Base-by-base conservation (phyloP, 1,284 basidiomycete genomes). In the Cutaneotrichosporon cavernicola region DNA sequence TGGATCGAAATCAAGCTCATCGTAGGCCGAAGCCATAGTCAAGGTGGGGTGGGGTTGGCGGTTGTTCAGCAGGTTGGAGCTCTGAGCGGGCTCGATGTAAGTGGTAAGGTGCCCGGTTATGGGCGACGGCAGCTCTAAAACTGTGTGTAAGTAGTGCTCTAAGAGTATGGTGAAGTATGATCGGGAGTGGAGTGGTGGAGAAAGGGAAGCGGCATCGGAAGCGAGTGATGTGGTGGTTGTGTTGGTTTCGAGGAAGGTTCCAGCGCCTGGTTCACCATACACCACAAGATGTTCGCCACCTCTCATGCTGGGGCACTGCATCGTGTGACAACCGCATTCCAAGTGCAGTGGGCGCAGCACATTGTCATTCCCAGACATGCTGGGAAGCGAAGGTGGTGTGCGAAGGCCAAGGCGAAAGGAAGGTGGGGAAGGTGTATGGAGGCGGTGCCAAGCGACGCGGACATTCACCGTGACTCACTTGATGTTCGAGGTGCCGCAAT, bases 1-100 rank as follows among this genome's bases (percentile, higher is more conserved):
- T 4, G 68, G 69, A 57, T 73, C 72, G 58, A 72, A 69, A 34
- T 62, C 62, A 31, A 67, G 55, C 14, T 36, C 55, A 58, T 50
- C 53, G 21, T 46, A 62, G 51, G 57, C 60, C 60, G 62, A 61
- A 30, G 65, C 56, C 57, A 60, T 60, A 53, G 60, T 4, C 11
- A 46, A 46, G 43, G 26, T 58, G 64, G 60, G 26, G 46, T 49
- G 6, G 43, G 43, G 43, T 18, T 7, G 43, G 16, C 18, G 55
- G 13, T 30, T 38, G 34, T 46, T 40, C 38, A 40, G 22, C 18
- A 22, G 56, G 22, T 14, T 26, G 26, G 31, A 21, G 58, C 31
- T 59, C 47, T 38, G n/a, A 16, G 5, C 16, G 10, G 26, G 30
- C 32, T 55, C 31, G 49, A 21, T 21, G 18, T 14, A n/a, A n/a